Conservation (phyloP, 225 moss, liverwort and hornwort species). For the Thuidium tamariscinum region DNA sequence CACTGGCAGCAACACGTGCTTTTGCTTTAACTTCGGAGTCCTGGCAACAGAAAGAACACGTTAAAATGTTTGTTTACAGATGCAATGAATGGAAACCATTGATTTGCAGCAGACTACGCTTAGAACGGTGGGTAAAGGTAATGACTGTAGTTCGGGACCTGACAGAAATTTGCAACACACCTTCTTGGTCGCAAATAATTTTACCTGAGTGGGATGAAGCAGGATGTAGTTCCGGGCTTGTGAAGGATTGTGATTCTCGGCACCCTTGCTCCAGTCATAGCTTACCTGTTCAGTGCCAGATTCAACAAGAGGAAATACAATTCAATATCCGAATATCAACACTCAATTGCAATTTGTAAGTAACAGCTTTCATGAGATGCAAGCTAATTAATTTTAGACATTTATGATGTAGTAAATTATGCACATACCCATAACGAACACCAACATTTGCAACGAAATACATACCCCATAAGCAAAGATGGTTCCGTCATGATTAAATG, state of each 20-base stretch:
- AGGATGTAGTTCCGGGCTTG: slow-evolving; percentile 79
- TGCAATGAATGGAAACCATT: not conserved
- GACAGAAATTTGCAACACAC: not conserved
- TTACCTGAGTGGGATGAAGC: slow-evolving; percentile 84
- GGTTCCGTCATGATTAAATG: slow-evolving; percentile 88
- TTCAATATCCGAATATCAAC: not conserved
- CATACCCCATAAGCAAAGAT: slow-evolving; percentile 79
- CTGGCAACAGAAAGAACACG: slow-evolving; percentile 18
- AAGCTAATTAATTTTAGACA: not conserved
- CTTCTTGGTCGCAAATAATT: not conserved
- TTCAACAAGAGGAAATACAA: not conserved
- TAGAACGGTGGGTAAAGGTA: not conserved
- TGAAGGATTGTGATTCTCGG: slow-evolving; percentile 86
- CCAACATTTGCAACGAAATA: not conserved
- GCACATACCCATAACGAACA: not conserved
- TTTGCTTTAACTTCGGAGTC: slow-evolving; percentile 89
- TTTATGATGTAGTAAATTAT: not conserved
- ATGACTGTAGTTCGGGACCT: not conserved
- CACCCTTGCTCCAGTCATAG: slow-evolving; percentile 99
- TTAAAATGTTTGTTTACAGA: not conserved
- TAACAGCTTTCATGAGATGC: not conserved
- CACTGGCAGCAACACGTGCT: slow-evolving; percentile 59
- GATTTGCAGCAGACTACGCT: not conserved
- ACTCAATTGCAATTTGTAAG: not conserved
- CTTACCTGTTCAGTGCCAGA: slow-evolving; percentile 45